These are phyloP conservation scores for Volvox africanus DNA, from an alignment of 139 green algal genomes.

Conservation along the genomic window DNA sequence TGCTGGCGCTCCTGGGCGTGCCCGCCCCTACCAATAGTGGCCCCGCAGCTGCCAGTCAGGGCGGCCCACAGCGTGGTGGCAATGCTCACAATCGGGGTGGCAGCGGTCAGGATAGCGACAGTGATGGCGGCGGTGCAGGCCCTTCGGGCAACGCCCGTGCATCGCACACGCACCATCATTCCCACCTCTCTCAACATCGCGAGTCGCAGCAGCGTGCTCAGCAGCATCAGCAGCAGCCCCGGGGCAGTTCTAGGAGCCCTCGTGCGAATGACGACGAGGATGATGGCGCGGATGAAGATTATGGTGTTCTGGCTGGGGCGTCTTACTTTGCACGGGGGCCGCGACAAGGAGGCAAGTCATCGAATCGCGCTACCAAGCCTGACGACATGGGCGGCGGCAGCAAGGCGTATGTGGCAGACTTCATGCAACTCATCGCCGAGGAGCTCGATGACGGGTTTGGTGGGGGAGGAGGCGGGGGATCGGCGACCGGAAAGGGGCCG, in stretches of 20 bases:
- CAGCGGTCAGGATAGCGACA: slow-evolving; percentile 20
- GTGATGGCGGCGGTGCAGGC: neutral
- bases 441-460: slow-evolving; percentile 34
- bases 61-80: neutral
- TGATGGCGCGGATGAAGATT: slow-evolving; percentile 14
- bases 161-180: neutral
- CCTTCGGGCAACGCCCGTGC: neutral
- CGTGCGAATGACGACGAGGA: neutral
- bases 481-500: neutral
- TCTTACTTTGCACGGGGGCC: neutral
- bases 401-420: slow-evolving; percentile 19
- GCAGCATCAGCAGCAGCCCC: neutral
- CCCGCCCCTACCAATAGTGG: neutral
- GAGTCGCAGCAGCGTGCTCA: neutral
- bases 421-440: slow-evolving; percentile 39
- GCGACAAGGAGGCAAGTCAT: neutral
- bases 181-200: neutral
- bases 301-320: slow-evolving; percentile 10
- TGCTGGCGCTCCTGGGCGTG: slow-evolving; percentile 23
- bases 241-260: neutral
- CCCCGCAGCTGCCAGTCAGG: neutral
- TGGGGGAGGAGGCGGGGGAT: neutral
- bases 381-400: neutral
- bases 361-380: neutral
- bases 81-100: too few relatives aligned